Base-by-base conservation (phyloP, 208 protist species). In the Leishmania braziliensis region DNA sequence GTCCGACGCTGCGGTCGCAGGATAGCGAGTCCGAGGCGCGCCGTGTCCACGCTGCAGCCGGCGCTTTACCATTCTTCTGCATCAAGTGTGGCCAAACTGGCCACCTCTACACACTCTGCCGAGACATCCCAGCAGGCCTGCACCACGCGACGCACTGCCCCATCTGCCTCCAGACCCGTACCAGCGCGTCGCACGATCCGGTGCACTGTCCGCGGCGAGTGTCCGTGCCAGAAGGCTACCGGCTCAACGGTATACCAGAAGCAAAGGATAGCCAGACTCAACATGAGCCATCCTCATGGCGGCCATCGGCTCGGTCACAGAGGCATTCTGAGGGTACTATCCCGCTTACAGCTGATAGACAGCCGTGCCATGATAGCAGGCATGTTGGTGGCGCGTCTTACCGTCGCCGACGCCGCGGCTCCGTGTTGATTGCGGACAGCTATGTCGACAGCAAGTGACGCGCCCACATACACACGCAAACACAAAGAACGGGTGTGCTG, bases 41-140 rank as follows among this genome's bases (percentile, higher is more conserved):
- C 4, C 43, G 70, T 23, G 54, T 2, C 39, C 26, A 58, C 54
- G 51, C 74, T 46, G 33, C 56, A 51, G 36, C 9, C 4, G 72
- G 2, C 50, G 16, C 51, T 23, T n/a, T 36, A 2, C 77, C 76
- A 39, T 75, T 91, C 10, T 95, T 95, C 71, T 95, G 92, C 79
- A 92, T 95, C 71, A 85, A 88, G 53, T 95, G 92, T 78, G 92
- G 92, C 0, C 48, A 74, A n/a, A 48, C 43, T 18, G 92, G 92
- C 18, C 92, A 95, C 69, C 50, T 95, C 20, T 92, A 85, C 72
- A 48, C 26, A 2, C n/a, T 79, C 58, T 95, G 92, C 75, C 86
- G 88, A 1, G 46, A 56, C 20, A 29, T 92, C 0, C 92, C 92
- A 0, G 75, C 3, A 10, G 85, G 68, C 5, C 75, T 94, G 58